Evolutionary conservation across 176 grass and related monocot species (phyloP), one percentile per base, ranked within the genome.

Genomic region (Miscanthus lutarioriparius): DNA sequence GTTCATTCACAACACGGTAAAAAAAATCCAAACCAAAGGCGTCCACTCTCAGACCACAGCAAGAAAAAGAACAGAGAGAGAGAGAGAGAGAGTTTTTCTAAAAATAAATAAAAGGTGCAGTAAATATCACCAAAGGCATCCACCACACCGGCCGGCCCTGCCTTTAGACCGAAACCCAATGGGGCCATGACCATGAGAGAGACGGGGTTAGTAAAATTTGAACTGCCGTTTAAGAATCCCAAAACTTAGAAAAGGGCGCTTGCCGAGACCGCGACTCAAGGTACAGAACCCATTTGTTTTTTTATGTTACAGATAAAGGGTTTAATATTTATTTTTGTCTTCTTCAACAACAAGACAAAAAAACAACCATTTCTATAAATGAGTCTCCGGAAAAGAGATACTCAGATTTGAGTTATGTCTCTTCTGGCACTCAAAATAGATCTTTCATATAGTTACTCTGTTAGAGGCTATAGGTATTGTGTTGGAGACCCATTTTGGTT

Each of bases 141-240:
- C 80, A 22, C 75, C 80, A 64, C 62, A 53, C 47, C 73, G 32
- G 1, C 44, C 38, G 3, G 20, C 48, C 37, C 67, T 84, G 85
- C 23, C 54, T 90, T 87, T 84, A 76, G 74, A 84, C 62, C 49
- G 33, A 17, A 74, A 70, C 28, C 73, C 72, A 77, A 86, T 38
- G 25, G 22, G 72, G 37, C 36, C 47, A 33, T 33, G 32, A 70
- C n/a, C n/a, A n/a, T n/a, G n/a, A n/a, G 69, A 30, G 53, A 33
- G 65, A 36, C 4, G 16, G 1, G 39, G 1, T 75, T 75, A n/a
- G n/a, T n/a, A 83, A 78, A 80, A 88, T 68, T 76, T 87, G 83
- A 80, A 89, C 58, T 41, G 4, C 87, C 80, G 48, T 90, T 93
- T 90, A 88, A 94, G 96, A 89, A 98, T 98, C 89, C 93, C 93